Base-by-base conservation (phyloP, 257 asterid genomes). In the Fraxinus quadrangulata region DNA sequence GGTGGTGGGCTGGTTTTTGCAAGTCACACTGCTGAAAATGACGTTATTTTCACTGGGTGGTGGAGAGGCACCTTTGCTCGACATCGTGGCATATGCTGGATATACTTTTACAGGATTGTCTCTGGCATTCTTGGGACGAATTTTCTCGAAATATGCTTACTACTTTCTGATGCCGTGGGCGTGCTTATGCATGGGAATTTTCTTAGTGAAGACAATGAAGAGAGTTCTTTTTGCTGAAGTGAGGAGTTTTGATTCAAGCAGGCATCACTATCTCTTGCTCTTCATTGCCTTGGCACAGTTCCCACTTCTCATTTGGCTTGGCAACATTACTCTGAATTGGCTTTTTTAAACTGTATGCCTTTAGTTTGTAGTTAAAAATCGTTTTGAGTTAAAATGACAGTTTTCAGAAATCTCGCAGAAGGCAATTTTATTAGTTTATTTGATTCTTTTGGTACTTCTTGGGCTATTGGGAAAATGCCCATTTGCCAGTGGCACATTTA, bases 221-320 rank as follows among this genome's bases (percentile, higher is more conserved):
- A 63, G 36, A 63, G 69, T 63, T 63, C 69, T 63, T 63, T 63
- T 63, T 63, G 69, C 69, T 26, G 69, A 63, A 63, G 69, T 63
- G 69, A 63, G 69, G 69, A 63, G 34, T 63, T 63, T 9, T 24
- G 69, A 63, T 26, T 63, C 69, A 26, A 63, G 69, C 69, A 10
- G 69, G 69, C 69, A 63, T 63, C 69, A 63, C 9, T 63, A 63
- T 26, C 69, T 63, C 34, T 26, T 63, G 69, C 69, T 63, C 34
- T 63, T 63, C 69, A 63, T 63, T 26, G 69, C 69, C 69, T 26
- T 63, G 36, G 69, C 69, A 63, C 69, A 63, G 36, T 63, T 63
- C 33, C 69, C 69, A 26, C 69, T 63, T 26, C 69, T 63, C 69
- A 63, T 63, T 63, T 63, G 69, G 69, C 69, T 63, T 26, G 69